These are phyloP conservation scores for Arthroderma sp. DNA, from an alignment of 2,329 filamentous ascomycete genomes.

Conservation along the genomic window DNA sequence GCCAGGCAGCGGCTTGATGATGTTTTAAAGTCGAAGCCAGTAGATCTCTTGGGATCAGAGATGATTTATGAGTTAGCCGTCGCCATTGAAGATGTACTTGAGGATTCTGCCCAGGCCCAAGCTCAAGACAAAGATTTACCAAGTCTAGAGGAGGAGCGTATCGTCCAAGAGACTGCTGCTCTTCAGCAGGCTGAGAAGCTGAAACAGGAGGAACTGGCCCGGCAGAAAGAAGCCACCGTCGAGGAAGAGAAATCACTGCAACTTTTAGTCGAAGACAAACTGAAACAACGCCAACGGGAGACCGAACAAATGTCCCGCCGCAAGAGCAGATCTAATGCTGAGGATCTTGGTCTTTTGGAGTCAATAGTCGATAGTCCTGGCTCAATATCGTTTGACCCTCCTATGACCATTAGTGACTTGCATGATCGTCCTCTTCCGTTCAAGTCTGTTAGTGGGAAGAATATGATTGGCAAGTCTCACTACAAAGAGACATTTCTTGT, in stretches of 20 bases:
- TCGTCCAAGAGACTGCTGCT: conserved; percentile 61
- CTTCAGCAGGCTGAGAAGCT: conserved; percentile 39
- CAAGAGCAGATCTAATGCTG: conserved; percentile 27
- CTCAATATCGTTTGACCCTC: conserved; percentile 33
- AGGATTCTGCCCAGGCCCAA: conserved; percentile 71
- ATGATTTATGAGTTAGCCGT: conserved; percentile 54
- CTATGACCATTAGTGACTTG: conserved; percentile 46
- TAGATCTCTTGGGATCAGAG: conserved; percentile 49
- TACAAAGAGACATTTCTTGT: conserved; percentile 57
- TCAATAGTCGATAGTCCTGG: conserved; percentile 25
- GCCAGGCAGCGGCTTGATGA: conserved; percentile 59
- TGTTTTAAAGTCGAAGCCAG: conserved; percentile 57
- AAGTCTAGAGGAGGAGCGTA: conserved; percentile 79
- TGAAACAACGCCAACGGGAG: conserved; percentile 27
- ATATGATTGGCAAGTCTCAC: conserved; percentile 52
- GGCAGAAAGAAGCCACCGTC: conserved; percentile 31
- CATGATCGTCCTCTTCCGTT: conserved; percentile 56
- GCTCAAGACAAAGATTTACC: conserved; percentile 65
- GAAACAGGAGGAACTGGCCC: conserved; percentile 38
- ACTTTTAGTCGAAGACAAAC: conserved; percentile 29
- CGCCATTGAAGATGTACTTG: conserved; percentile 57
- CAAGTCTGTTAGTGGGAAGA: conserved; percentile 57
- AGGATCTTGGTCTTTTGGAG: conserved; percentile 24
- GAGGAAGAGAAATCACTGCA: conserved; percentile 31
- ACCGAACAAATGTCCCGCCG: conserved; percentile 29